These are phyloP conservation scores for Hymenoscyphus occultus DNA, from an alignment of 2,329 filamentous ascomycete species.

Conservation along the genomic window DNA sequence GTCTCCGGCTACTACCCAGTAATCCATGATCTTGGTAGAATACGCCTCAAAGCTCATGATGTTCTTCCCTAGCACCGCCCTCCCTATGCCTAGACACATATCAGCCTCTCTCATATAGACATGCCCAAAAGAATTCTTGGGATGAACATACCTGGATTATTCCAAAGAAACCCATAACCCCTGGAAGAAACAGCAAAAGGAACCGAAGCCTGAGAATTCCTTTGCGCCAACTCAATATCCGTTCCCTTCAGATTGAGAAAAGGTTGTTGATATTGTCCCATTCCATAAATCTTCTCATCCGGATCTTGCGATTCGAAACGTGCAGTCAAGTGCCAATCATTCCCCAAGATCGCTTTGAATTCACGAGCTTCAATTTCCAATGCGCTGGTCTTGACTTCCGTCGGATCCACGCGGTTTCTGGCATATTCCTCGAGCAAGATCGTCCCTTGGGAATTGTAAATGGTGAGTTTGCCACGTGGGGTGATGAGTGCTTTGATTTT, in stretches of 20 bases:
- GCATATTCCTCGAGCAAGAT: slow-evolving; percentile 50
- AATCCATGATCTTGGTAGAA: slow-evolving; percentile 57
- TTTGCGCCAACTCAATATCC: slow-evolving; percentile 62
- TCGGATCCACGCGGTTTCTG: slow-evolving; percentile 46
- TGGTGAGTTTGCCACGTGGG: slow-evolving; percentile 46
- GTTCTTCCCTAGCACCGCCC: slow-evolving; percentile 59
- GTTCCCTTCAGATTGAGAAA: slow-evolving; percentile 60
- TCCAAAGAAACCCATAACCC: slow-evolving; percentile 65
- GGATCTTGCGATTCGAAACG: slow-evolving; percentile 54
- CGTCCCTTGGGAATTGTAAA: slow-evolving; percentile 43
- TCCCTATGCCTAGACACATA: slow-evolving; percentile 45
- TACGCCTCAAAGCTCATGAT: slow-evolving; percentile 59
- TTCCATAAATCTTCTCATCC: slow-evolving; percentile 62
- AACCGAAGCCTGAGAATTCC: slow-evolving; percentile 64
- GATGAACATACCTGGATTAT: slow-evolving; percentile 47
- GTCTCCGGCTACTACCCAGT: slow-evolving; percentile 61
- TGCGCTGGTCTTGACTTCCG: slow-evolving; percentile 50
- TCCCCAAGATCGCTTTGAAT: slow-evolving; percentile 46
- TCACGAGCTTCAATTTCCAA: slow-evolving; percentile 50
- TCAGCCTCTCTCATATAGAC: too few species aligned
- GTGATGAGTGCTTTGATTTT: slow-evolving; percentile 47
- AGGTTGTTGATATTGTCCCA: slow-evolving; percentile 68
- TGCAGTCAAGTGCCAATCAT: slow-evolving; percentile 55
- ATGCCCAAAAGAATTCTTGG: too few species aligned
- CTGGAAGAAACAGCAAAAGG: slow-evolving; percentile 59